phyloP scores from a whole-genome alignment of 495 filamentous ascomycete genomes.

The Xylaria grammica region DNA sequence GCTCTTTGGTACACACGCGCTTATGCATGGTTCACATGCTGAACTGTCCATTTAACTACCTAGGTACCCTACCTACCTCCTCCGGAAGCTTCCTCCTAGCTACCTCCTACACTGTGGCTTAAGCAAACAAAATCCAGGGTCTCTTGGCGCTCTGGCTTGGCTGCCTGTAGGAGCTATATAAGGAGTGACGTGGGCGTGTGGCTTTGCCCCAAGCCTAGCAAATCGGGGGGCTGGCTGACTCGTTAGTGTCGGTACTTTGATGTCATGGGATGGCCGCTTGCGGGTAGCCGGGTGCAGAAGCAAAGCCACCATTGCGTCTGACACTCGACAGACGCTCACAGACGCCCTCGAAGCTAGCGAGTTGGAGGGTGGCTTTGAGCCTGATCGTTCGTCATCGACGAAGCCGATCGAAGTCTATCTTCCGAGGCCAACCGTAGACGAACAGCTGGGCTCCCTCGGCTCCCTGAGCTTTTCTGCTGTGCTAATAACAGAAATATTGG shows the following conservation, averaged over 20 bases:
- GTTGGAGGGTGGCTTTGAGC: constrained; percentile 14
- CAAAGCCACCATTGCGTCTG: constrained; percentile 6
- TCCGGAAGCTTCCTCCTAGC: no score
- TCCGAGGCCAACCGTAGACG: neutral
- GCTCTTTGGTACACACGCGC: no score
- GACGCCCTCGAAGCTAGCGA: neutral
- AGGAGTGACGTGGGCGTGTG: constrained; percentile 18
- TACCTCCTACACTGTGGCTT: no score
- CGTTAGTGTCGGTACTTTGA: constrained; percentile 20
- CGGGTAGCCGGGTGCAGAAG: neutral
- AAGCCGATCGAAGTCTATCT: neutral
- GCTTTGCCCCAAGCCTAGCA: constrained; percentile 5
- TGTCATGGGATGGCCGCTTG: constrained; percentile 19
- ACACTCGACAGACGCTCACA: constrained; percentile 1
- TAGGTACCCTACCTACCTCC: no score
- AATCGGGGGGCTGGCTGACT: constrained; percentile 18
- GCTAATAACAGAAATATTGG: neutral
- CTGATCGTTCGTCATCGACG: constrained; percentile 18
- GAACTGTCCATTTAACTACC: no score
- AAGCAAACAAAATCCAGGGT: neutral
- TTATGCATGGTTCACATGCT: no score
- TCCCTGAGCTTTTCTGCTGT: neutral
- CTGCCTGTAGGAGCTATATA: neutral
- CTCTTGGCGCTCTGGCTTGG: constrained; percentile 2
- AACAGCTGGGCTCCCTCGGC: neutral